phyloP scores from a whole-genome alignment of 306 rosid species.

The Cucumis melo region DNA sequence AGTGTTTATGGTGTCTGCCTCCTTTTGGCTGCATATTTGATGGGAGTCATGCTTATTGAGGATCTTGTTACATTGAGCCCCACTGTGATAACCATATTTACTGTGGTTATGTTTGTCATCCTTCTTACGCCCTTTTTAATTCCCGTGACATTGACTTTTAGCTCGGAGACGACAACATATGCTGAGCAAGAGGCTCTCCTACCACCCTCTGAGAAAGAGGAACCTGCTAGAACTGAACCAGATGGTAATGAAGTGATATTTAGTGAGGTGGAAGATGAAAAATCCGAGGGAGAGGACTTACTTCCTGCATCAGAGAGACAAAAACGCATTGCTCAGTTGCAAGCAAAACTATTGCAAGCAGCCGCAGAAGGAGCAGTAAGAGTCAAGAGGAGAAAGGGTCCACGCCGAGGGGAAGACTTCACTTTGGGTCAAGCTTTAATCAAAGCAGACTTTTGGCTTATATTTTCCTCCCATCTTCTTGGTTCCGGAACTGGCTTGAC shows the following conservation, averaged over 20 bases:
- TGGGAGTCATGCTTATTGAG: constrained; percentile 83
- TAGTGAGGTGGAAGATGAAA: constrained; percentile 41
- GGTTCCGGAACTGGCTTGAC: constrained; percentile 95
- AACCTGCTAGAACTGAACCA: constrained; percentile 21
- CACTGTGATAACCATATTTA: constrained; percentile 29
- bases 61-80: constrained; percentile 46
- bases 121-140: constrained; percentile 47
- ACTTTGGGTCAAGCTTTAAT: constrained; percentile 78
- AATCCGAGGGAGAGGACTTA: constrained; percentile 28
- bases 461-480: constrained; percentile 59
- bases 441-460: constrained; percentile 92
- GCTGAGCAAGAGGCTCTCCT: constrained; percentile 59
- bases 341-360: constrained; percentile 39
- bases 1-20: constrained; percentile 62
- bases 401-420: constrained; percentile 78
- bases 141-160: constrained; percentile 41
- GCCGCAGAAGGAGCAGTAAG: constrained; percentile 81
- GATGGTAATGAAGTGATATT: constrained; percentile 38
- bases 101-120: constrained; percentile 39
- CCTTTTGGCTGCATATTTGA: constrained; percentile 71
- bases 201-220: constrained; percentile 23
- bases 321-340: constrained; percentile 39
- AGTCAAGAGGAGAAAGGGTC: constrained; percentile 75
- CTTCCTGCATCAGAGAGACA: constrained; percentile 46
- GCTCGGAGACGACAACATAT: constrained; percentile 11